These are phyloP conservation scores for Pseudoperonospora humuli DNA, from an alignment of 352 stramenopile species.

Conservation along the genomic window DNA sequence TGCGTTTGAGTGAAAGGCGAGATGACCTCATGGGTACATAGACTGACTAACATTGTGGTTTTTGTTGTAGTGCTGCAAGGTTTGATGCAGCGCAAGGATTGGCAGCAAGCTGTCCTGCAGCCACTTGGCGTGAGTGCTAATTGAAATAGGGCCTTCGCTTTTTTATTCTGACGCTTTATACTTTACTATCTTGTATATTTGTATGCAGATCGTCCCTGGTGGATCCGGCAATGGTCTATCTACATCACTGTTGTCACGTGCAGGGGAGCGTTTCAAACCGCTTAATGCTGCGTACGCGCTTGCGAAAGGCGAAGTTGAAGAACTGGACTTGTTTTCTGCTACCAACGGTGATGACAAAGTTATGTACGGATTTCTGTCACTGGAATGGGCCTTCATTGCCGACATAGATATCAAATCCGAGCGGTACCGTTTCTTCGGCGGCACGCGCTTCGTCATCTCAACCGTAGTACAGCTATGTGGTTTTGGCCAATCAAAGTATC, in stretches of 20 bases:
- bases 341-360: slow-evolving; percentile 37
- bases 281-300: slow-evolving; percentile 60
- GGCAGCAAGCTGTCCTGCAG: slow-evolving; percentile 44
- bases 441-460: slow-evolving; percentile 43
- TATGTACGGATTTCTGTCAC: slow-evolving; percentile 72
- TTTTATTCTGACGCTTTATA: neutral
- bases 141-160: neutral
- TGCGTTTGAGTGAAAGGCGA: slow-evolving; percentile 21
- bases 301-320: slow-evolving; percentile 48
- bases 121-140: slow-evolving; percentile 36
- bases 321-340: slow-evolving; percentile 59
- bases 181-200: no score
- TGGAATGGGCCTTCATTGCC: slow-evolving; percentile 81
- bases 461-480: slow-evolving; percentile 34
- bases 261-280: slow-evolving; percentile 37
- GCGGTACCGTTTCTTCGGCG: slow-evolving; percentile 46
- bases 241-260: slow-evolving; percentile 39
- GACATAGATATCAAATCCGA: slow-evolving; percentile 76
- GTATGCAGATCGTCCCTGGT: slow-evolving; percentile 32
- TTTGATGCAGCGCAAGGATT: slow-evolving; percentile 54
- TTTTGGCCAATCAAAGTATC: slow-evolving; percentile 28
- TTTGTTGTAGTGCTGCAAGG: slow-evolving; percentile 57
- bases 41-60: slow-evolving; percentile 2
- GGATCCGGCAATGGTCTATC: slow-evolving; percentile 65
- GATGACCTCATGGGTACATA: neutral